These are phyloP conservation scores for Kuraishia hungarica DNA, from an alignment of 805 yeast species.

Conservation along the genomic window DNA sequence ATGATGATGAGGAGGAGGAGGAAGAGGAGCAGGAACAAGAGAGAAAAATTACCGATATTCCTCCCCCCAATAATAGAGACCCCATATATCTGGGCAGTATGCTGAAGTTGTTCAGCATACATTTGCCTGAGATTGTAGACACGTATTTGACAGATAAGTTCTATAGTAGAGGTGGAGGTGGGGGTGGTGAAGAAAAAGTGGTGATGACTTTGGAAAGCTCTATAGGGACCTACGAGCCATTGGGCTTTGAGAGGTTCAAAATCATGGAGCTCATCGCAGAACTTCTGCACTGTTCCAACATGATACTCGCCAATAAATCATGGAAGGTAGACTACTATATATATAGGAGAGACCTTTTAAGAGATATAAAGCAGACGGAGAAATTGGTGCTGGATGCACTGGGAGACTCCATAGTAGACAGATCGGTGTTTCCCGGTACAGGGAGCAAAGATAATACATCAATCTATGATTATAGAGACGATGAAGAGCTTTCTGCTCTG, in stretches of 20 bases:
- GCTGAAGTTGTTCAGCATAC: conserved; percentile 61
- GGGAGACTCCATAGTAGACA: conserved; percentile 18
- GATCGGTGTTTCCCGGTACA: conserved; percentile 5
- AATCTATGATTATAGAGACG: neutral
- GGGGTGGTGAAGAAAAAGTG: neutral
- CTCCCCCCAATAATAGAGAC: conserved; percentile 70
- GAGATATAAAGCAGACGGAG: conserved; percentile 42
- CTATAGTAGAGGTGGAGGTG: conserved; percentile 5
- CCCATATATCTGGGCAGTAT: conserved; percentile 87
- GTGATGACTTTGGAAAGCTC: conserved; percentile 37
- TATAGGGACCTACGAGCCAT: conserved; percentile 53
- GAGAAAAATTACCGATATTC: conserved; percentile 1
- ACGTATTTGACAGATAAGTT: conserved; percentile 21
- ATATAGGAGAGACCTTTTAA: conserved; percentile 57
- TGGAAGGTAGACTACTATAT: conserved; percentile 55
- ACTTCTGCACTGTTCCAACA: conserved; percentile 88
- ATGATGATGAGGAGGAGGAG: conserved; percentile 5
- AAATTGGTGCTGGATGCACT: conserved; percentile 27
- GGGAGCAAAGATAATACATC: neutral
- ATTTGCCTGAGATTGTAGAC: conserved; percentile 20
- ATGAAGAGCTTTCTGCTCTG: conserved; percentile 1
- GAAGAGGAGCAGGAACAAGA: neutral
- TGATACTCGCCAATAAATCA: conserved; percentile 80
- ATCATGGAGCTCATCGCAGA: conserved; percentile 91
- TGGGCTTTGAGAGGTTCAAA: conserved; percentile 88